These are phyloP conservation scores for Aspergillus cavernicola DNA, from an alignment of 495 filamentous ascomycete species.

Conservation along the genomic window DNA sequence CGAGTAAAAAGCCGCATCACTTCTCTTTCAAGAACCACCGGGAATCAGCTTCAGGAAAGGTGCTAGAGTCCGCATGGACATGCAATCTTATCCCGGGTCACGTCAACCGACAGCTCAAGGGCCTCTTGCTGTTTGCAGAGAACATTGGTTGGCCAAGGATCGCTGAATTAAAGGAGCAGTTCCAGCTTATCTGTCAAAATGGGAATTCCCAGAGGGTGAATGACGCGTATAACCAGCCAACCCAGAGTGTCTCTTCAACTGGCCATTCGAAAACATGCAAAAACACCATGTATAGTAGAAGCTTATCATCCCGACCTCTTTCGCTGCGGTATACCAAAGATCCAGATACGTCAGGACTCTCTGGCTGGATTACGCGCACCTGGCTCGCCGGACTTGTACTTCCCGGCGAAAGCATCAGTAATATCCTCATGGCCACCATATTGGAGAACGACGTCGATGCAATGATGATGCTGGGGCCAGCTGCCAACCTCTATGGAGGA, in stretches of 20 bases:
- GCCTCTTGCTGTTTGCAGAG: slow-evolving; percentile 48
- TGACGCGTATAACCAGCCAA: slow-evolving; percentile 9
- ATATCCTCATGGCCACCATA: slow-evolving; percentile 74
- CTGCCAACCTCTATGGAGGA: slow-evolving; percentile 73
- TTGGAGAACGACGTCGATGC: slow-evolving; percentile 71
- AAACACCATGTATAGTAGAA: slow-evolving; percentile 32
- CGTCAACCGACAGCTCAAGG: slow-evolving; percentile 44
- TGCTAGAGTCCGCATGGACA: slow-evolving; percentile 33
- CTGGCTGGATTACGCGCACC: slow-evolving; percentile 82
- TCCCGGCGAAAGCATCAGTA: slow-evolving; percentile 67
- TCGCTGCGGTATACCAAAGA: slow-evolving; percentile 21
- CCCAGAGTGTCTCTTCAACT: background rate
- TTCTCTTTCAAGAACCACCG: slow-evolving; percentile 26
- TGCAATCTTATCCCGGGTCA: slow-evolving; percentile 37
- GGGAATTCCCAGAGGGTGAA: slow-evolving; percentile 7
- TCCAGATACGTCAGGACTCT: slow-evolving; percentile 21
- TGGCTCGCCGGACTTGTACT: slow-evolving; percentile 77
- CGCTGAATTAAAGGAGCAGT: slow-evolving; percentile 27
- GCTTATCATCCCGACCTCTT: slow-evolving; percentile 26
- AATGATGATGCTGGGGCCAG: slow-evolving; percentile 59
- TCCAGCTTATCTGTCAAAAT: slow-evolving; percentile 16
- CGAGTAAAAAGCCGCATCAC: slow-evolving; percentile 21
- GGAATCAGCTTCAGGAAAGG: slow-evolving; percentile 4
- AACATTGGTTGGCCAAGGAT: slow-evolving; percentile 49
- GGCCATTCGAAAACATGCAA: slow-evolving; percentile 2